These are phyloP conservation scores for Malus hybrid DNA, from an alignment of 331 rosid genomes.

Conservation along the genomic window DNA sequence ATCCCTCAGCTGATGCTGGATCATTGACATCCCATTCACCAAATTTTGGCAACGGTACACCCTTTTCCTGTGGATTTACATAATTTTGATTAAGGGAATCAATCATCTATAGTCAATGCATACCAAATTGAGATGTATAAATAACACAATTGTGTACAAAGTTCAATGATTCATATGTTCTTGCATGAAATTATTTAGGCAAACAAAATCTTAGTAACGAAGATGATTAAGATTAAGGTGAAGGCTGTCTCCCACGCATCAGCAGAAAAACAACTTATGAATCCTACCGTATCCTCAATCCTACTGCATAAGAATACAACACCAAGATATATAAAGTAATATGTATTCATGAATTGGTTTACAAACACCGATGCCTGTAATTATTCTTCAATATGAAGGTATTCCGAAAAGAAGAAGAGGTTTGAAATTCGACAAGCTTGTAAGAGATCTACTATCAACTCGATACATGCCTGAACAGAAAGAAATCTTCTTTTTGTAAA, in stretches of 20 bases:
- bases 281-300: background rate
- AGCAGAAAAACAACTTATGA: background rate
- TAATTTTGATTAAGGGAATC: background rate
- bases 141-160: background rate
- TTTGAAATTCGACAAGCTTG: background rate
- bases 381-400: background rate
- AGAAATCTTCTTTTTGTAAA: background rate
- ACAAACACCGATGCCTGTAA: background rate
- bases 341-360: background rate
- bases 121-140: background rate
- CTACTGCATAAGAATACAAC: background rate
- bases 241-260: background rate
- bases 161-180: background rate
- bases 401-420: background rate
- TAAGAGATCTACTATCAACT: background rate
- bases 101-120: background rate
- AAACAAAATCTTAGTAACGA: background rate
- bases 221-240: background rate
- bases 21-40: slow-evolving; percentile 90
- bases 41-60: slow-evolving; percentile 64
- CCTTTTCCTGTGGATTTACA: slow-evolving; percentile 37
- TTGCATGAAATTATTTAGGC: background rate
- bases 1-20: slow-evolving; percentile 74
- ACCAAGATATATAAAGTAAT: background rate
- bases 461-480: background rate